Conservation (phyloP, 495 filamentous ascomycete species). For the Penicillium bovifimosum region DNA sequence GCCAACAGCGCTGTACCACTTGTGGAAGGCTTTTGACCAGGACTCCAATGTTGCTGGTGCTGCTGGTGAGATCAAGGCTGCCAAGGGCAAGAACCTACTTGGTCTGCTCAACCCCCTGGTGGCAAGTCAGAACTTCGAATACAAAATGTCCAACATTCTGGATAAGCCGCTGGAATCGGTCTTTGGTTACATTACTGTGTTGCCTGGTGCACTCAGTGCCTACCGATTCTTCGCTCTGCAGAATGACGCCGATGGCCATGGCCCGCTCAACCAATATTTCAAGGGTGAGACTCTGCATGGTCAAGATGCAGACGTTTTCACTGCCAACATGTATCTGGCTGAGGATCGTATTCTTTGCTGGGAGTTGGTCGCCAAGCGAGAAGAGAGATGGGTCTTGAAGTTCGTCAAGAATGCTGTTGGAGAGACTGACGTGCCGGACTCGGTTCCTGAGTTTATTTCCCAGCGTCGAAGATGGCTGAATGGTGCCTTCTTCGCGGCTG, state of each 20-base stretch:
- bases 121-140: conserved; percentile 97
- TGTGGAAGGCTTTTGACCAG: conserved; percentile 98
- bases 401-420: conserved; percentile 94
- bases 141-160: conserved; percentile 99
- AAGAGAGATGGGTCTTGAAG: conserved; percentile 93
- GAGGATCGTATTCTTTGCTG: conserved; percentile 99
- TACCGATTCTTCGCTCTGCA: conserved; percentile 96
- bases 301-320: conserved; percentile 96
- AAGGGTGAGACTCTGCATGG: conserved; percentile 97
- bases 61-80: conserved; percentile 94
- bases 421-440: conserved; percentile 89
- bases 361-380: conserved; percentile 95
- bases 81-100: conserved; percentile 76
- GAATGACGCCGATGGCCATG: conserved; percentile 93
- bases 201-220: conserved; percentile 90
- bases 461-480: conserved; percentile 96
- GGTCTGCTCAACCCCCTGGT: conserved; percentile 92
- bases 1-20: conserved; percentile 82
- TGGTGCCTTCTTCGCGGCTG: conserved; percentile 97
- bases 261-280: conserved; percentile 97
- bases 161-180: conserved; percentile 97
- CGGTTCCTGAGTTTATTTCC: conserved; percentile 82
- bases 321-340: conserved; percentile 98
- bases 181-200: conserved; percentile 95
- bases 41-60: conserved; percentile 96